Base-by-base conservation (phyloP, 2,329 filamentous ascomycete genomes). In the Ascocoryne sarcoides region DNA sequence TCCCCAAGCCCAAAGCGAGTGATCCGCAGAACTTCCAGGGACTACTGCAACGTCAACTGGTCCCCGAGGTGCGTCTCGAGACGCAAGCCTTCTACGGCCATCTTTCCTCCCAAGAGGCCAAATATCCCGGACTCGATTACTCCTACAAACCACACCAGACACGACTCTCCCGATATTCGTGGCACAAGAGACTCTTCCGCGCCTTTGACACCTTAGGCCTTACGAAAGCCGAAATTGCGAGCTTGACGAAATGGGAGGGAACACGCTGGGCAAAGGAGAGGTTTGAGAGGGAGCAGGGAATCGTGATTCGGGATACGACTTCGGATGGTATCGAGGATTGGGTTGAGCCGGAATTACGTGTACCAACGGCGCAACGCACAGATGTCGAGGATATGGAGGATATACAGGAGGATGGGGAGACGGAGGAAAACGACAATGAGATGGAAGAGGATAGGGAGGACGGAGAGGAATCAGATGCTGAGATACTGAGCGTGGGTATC, bases 111-210 rank as follows among this genome's bases (percentile, higher is more conserved):
- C 76, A 82, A 51, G 84, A 90, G 66, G 83, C 84, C 50, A 84
- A 85, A 53, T 89, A 89, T 51, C 84, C 84, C 0, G 84, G 84
- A 20, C 74, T 90, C 41, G 84, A 90, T 67, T 90, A 90, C 66
- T 78, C 73, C 44, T 70, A 84, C 57, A 67, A 64, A 17, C 82
- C 80, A 5, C 84, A 90, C 62, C 80, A 83, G 49, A 79, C 83
- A 60, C 81, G 84, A n/a, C 75, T 90, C 7, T 75, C 78, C 52
- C 79, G 83, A 44, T 89, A 82, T 69, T 75, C 73, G 12, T 86
- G 84, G 75, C 84, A 90, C 61, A 72, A 77, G 46, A 75, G 79
- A 42, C 72, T 90, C 10, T 89, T 90, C 61, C 75, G 78, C 30
- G 82, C 83, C 19, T 87, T 90, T 54, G 82, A 88, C 61, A 65